Percentiles rank a stretch among this genome's conserved stretches.
Conservation (phyloP, 805 yeast species). For the Tetrapisispora nanseiensis region DNA sequence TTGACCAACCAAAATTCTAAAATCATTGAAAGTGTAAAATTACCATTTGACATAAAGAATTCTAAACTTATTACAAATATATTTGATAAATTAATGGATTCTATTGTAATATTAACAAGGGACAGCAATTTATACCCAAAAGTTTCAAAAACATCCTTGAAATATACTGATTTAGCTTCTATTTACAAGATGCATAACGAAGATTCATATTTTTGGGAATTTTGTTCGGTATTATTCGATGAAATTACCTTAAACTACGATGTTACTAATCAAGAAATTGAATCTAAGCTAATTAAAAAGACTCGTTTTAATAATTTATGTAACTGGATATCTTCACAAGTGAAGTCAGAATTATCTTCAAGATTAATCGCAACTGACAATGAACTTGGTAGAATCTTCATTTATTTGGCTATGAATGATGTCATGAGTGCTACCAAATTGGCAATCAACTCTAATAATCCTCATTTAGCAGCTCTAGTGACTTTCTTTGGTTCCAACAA, state of each 20-base stretch:
- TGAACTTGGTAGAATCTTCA: constrained; percentile 42
- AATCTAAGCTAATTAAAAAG: constrained; percentile 23
- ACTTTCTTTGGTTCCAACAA: constrained; percentile 68
- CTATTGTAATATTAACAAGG: constrained; percentile 21
- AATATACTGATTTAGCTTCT: constrained; percentile 19
- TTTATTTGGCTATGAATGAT: constrained; percentile 44
- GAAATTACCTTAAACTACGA: constrained; percentile 18
- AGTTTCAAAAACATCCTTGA: constrained; percentile 30
- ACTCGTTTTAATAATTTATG: constrained; percentile 39
- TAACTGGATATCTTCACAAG: constrained; percentile 46
- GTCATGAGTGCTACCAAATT: constrained; percentile 49
- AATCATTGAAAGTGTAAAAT: not conserved
- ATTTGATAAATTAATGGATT: constrained; percentile 15
- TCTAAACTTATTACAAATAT: not conserved
- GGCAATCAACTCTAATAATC: constrained; percentile 53
- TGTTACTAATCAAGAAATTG: constrained; percentile 15
- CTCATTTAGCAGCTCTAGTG: constrained; percentile 61
- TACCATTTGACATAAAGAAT: not conserved
- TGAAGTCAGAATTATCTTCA: constrained; percentile 28
- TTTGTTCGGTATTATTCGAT: constrained; percentile 58
- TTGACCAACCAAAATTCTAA: constrained; percentile 2
- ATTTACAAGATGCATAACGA: constrained; percentile 8
- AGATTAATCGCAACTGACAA: constrained; percentile 30
- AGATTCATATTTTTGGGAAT: constrained; percentile 37
- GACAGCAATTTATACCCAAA: constrained; percentile 30